Conservation (phyloP, 2,329 filamentous ascomycete species). For the Phyllachora maydis region DNA sequence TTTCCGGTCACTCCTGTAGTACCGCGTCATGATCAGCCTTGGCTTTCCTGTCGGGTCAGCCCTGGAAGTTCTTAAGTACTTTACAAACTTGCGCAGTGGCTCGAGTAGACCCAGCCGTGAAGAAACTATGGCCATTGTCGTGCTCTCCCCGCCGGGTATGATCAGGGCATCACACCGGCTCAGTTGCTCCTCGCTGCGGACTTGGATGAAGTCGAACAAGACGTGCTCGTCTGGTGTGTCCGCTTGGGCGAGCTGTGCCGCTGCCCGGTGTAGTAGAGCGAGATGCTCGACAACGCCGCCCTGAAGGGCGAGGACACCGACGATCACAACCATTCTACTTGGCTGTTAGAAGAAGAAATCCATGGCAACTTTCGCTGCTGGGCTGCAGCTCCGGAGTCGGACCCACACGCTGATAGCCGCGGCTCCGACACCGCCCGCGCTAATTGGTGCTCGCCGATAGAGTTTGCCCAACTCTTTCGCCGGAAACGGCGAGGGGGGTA, state of each 20-base stretch:
- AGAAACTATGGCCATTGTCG: conserved; percentile 77
- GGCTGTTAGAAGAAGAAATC: no score
- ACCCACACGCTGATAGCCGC: no score
- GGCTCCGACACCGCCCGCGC: no score
- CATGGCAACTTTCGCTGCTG: no score
- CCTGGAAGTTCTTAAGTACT: no score
- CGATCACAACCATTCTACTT: conserved; percentile 17
- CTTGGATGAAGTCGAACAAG: conserved; percentile 49
- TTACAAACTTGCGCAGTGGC: conserved; percentile 75
- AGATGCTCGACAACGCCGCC: conserved; percentile 87
- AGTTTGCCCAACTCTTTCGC: no score
- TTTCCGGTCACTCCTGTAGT: conserved; percentile 45
- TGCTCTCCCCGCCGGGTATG: conserved; percentile 88
- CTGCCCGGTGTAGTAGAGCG: conserved; percentile 49
- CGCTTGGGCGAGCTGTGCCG: conserved; percentile 24
- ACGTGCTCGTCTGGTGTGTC: no score
- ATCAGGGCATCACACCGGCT: conserved; percentile 61
- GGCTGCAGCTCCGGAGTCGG: no score
- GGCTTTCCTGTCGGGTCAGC: no score
- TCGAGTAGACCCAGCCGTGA: conserved; percentile 63
- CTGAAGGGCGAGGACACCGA: conserved; percentile 58
- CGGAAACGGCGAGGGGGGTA: no score
- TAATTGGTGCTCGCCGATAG: no score
- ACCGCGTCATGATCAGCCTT: neutral
- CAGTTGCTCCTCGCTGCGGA: conserved; percentile 57